Evolutionary conservation across 495 filamentous ascomycete species (phyloP).

Genomic region (Penicillium ochrochloron): DNA sequence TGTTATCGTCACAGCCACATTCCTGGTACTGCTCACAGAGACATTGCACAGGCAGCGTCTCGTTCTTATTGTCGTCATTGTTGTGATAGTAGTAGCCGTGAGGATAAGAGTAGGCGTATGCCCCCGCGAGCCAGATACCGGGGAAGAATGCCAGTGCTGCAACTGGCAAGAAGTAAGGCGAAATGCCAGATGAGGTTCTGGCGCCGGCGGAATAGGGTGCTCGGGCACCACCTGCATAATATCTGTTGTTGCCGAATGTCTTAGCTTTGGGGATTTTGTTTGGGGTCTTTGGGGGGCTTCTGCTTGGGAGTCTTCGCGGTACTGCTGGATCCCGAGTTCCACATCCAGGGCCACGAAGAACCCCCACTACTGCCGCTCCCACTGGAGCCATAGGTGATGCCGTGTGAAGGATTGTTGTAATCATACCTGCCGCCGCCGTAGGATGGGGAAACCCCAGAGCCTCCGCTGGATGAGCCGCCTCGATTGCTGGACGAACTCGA

Average conservation of each 20-base stretch:
- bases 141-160: conserved; percentile 63
- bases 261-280: conserved; percentile 9
- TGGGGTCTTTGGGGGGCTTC: background rate
- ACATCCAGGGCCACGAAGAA: conserved; percentile 2
- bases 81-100: conserved; percentile 61
- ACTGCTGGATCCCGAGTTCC: background rate
- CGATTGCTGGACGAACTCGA: conserved; percentile 42
- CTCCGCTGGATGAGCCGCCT: conserved; percentile 64
- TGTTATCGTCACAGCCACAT: conserved; percentile 86
- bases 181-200: conserved; percentile 59
- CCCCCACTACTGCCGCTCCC: background rate
- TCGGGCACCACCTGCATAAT: conserved; percentile 77
- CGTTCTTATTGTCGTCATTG: conserved; percentile 53
- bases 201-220: conserved; percentile 70
- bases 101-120: conserved; percentile 69
- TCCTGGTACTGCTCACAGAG: conserved; percentile 69
- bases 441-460: conserved; percentile 18
- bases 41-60: conserved; percentile 74
- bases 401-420: background rate
- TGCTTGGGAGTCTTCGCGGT: background rate
- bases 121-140: conserved; percentile 59
- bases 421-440: conserved; percentile 30
- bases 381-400: background rate
- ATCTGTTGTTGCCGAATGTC: conserved; percentile 66
- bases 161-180: conserved; percentile 60